These are phyloP conservation scores for Venturia effusa DNA, from an alignment of 2,329 filamentous ascomycete genomes.

Conservation along the genomic window DNA sequence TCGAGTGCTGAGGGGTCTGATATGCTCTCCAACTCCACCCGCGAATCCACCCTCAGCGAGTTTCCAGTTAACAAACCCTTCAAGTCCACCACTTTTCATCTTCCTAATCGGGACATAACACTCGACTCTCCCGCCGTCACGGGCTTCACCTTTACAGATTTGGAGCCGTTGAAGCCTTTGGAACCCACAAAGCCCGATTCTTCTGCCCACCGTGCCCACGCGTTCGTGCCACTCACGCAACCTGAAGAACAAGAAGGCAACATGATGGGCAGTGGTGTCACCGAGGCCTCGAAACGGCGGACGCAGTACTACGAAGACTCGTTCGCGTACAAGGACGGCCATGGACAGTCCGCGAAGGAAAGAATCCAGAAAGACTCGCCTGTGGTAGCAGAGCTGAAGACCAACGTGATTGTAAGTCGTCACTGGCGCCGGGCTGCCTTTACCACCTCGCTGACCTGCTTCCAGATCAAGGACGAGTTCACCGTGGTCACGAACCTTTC, in stretches of 20 bases:
- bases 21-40: neutral
- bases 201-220: neutral
- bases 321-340: constrained; percentile 21
- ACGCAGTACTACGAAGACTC: constrained; percentile 23
- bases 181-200: neutral
- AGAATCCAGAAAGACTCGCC: constrained; percentile 34
- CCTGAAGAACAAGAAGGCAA: neutral
- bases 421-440: constrained; percentile 15
- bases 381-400: constrained; percentile 36
- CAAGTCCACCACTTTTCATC: constrained; percentile 1
- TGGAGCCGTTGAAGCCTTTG: neutral
- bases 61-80: neutral
- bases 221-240: neutral
- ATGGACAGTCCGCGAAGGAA: constrained; percentile 22
- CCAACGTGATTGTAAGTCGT: constrained; percentile 39
- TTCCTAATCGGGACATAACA: constrained; percentile 2
- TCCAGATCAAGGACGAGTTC: constrained; percentile 62
- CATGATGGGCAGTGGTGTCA: neutral
- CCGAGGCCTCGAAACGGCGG: constrained; percentile 4
- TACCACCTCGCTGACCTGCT: neutral
- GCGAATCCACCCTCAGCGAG: neutral
- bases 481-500: constrained; percentile 65
- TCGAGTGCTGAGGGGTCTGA: constrained; percentile 1
- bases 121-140: neutral
- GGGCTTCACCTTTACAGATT: constrained; percentile 3